Percentiles rank a stretch among this genome's conserved stretches.
These are phyloP conservation scores for Avena insularis DNA, from an alignment of 176 grass and related monocot genomes.

Conservation along the genomic window DNA sequence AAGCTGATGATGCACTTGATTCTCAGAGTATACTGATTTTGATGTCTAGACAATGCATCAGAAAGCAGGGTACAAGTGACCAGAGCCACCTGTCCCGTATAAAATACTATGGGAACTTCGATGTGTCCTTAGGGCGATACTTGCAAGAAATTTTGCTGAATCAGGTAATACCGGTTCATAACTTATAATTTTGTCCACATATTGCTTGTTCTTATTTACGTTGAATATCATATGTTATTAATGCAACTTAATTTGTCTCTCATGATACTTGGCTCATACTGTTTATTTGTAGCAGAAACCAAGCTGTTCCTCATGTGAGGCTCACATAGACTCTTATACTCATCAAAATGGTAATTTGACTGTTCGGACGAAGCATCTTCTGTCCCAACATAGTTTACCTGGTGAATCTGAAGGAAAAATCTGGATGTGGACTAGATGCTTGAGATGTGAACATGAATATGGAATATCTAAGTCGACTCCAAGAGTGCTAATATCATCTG, in stretches of 20 bases:
- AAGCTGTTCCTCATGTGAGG: conserved; percentile 71
- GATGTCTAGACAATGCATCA: conserved; percentile 71
- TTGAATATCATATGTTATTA: conserved; percentile 34
- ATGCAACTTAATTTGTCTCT: conserved; percentile 23
- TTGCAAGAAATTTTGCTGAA: conserved; percentile 75
- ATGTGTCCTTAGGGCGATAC: conserved; percentile 79
- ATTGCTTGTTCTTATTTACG: conserved; percentile 18
- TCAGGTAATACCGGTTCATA: conserved; percentile 54
- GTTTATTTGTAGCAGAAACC: conserved; percentile 59
- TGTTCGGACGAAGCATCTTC: conserved; percentile 62
- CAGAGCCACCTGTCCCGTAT: conserved; percentile 74
- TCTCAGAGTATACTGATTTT: conserved; percentile 82
- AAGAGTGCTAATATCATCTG: conserved; percentile 83
- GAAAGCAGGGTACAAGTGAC: conserved; percentile 71
- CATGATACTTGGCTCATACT: conserved; percentile 36
- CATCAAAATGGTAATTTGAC: conserved; percentile 94
- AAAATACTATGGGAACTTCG: conserved; percentile 86
- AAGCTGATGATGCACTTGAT: conserved; percentile 62
- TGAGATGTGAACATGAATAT: conserved; percentile 79
- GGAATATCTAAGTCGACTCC: conserved; percentile 65
- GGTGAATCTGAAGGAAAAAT: conserved; percentile 91
- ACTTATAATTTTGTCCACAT: conserved; percentile 3
- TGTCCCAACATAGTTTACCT: conserved; percentile 52
- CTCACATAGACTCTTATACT: conserved; percentile 81
- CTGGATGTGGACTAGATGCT: conserved; percentile 98